phyloP scores from a whole-genome alignment of 139 green algal genomes.

The Zygnema cylindricum region DNA sequence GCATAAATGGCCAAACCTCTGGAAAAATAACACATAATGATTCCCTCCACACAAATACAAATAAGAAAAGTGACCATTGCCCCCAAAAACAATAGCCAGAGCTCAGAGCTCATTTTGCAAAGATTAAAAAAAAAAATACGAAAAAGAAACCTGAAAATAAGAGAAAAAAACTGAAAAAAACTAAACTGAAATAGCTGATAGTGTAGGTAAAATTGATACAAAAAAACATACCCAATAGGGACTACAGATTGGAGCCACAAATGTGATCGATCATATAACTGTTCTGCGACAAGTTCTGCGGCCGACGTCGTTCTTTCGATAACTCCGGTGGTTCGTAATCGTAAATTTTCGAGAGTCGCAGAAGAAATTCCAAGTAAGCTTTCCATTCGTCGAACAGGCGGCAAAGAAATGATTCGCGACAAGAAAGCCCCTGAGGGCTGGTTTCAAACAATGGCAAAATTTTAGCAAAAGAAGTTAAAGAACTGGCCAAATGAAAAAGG shows the following conservation, averaged over 20 bases:
- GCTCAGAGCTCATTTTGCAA: no score
- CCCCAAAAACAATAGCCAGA: no score
- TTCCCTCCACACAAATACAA: no score
- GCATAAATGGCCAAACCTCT: no score
- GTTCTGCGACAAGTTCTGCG: conserved; percentile 26
- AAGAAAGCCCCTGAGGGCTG: background rate
- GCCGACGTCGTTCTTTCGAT: background rate
- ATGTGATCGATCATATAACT: conserved; percentile 34
- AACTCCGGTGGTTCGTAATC: background rate
- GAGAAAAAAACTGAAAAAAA: background rate
- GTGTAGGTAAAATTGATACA: no score
- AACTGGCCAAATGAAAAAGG: no score
- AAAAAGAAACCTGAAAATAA: background rate
- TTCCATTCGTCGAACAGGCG: conserved; percentile 38
- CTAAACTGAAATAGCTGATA: background rate
- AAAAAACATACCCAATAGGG: conserved; percentile 40
- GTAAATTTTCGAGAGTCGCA: background rate
- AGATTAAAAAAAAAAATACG: background rate
- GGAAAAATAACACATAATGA: no score
- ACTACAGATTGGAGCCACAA: conserved; percentile 51
- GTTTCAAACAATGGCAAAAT: no score
- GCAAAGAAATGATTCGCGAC: conserved; percentile 6
- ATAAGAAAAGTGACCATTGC: no score
- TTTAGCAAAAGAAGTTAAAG: no score
- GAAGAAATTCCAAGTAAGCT: background rate